phyloP scores from a whole-genome alignment of 2,329 filamentous ascomycete species.

The Cladophialophora psammophila region DNA sequence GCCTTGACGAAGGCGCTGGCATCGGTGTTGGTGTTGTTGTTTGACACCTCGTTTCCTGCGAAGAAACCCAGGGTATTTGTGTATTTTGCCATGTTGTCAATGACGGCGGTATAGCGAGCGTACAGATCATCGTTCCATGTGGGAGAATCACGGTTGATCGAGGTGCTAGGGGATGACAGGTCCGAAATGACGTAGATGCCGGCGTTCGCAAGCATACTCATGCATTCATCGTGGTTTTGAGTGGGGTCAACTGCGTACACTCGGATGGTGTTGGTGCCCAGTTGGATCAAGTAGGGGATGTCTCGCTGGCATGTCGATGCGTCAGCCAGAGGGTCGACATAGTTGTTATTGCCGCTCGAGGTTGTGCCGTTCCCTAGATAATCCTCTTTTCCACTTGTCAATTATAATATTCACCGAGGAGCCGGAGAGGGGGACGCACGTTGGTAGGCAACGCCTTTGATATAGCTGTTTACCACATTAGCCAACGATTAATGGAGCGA shows the following conservation, averaged over 20 bases:
- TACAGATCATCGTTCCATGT: slow-evolving; percentile 81
- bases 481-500: not conserved
- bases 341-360: slow-evolving; percentile 60
- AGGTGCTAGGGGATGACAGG: slow-evolving; percentile 78
- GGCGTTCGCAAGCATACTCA: slow-evolving; percentile 79
- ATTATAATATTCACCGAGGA: not conserved
- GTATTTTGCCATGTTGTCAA: slow-evolving; percentile 83
- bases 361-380: slow-evolving; percentile 55
- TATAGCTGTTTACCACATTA: slow-evolving; percentile 62
- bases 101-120: slow-evolving; percentile 79
- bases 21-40: slow-evolving; percentile 84
- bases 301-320: slow-evolving; percentile 77
- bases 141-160: slow-evolving; percentile 83
- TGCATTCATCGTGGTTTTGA: slow-evolving; percentile 80
- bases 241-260: slow-evolving; percentile 90
- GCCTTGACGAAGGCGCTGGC: slow-evolving; percentile 97
- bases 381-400: slow-evolving; percentile 61
- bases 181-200: slow-evolving; percentile 97
- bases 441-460: slow-evolving; percentile 96
- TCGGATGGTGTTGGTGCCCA: slow-evolving; percentile 91
- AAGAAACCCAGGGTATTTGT: slow-evolving; percentile 97
- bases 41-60: slow-evolving; percentile 96
- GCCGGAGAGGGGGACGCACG: slow-evolving; percentile 43
- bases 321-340: slow-evolving; percentile 84
- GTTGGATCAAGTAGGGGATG: slow-evolving; percentile 77